Conservation (phyloP, 2,329 filamentous ascomycete genomes). For the Aspergillus viridinutans region DNA sequence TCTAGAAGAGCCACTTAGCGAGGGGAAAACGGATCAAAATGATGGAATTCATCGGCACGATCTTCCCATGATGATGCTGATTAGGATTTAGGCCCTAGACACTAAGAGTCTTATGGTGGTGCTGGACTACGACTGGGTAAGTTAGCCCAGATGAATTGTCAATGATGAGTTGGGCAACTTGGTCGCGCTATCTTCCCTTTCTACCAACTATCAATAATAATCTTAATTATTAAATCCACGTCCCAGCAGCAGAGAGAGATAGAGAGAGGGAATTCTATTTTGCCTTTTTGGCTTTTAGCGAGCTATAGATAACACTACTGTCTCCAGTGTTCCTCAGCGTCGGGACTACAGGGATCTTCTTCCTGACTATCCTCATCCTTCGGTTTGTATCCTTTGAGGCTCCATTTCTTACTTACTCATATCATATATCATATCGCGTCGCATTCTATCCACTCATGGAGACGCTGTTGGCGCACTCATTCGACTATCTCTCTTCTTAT, state of each 20-base stretch:
- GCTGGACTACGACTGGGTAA: not conserved
- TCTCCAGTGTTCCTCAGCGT: not conserved
- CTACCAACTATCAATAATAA: not conserved
- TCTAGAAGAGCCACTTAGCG: conserved; percentile 2
- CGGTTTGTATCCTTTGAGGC: not conserved
- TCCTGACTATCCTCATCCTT: not conserved
- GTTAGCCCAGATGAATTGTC: not conserved
- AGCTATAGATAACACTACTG: conserved; percentile 4
- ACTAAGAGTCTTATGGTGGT: not conserved
- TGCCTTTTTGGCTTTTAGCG: not conserved
- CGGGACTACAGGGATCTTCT: not conserved
- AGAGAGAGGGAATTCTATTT: conserved; percentile 2
- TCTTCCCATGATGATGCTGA: conserved; percentile 9
- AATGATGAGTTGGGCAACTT: not conserved
- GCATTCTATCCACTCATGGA: conserved; percentile 61
- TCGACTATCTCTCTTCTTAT: conserved; percentile 93
- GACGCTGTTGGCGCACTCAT: conserved; percentile 82
- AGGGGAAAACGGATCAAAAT: conserved; percentile 4
- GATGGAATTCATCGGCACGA: conserved; percentile 10
- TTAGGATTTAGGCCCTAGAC: not conserved
- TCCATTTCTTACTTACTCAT: conserved; percentile 1
- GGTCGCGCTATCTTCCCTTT: not conserved
- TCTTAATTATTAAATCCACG: conserved; percentile 3
- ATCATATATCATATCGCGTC: not conserved
- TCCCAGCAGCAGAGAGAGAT: not conserved